Conservation (phyloP, 352 stramenopile species). For the Peronosclerospora sorghi region DNA sequence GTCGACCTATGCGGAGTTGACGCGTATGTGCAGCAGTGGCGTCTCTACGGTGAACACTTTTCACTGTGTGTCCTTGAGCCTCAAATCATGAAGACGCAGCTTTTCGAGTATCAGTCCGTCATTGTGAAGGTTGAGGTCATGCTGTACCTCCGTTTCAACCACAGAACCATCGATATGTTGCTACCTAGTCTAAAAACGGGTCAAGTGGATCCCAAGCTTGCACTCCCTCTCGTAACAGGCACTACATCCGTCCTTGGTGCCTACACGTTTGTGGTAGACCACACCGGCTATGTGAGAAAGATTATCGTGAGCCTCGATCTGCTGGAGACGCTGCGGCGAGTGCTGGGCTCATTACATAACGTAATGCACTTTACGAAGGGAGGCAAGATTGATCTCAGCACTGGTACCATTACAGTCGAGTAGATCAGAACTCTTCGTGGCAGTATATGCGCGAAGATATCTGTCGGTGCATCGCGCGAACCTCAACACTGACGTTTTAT, state of each 20-base stretch:
- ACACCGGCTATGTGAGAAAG: constrained; percentile 13
- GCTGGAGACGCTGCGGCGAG: constrained; percentile 19
- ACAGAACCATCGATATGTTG: constrained; percentile 12
- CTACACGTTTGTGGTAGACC: constrained; percentile 21
- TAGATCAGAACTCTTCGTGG: constrained; percentile 1
- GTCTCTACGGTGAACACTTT: constrained; percentile 18
- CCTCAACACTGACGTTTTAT: too few species aligned
- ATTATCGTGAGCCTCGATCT: constrained; percentile 20
- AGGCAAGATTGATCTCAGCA: constrained; percentile 11
- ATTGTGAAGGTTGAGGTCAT: constrained; percentile 21
- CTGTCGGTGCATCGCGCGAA: too few species aligned
- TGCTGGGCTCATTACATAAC: constrained; percentile 15
- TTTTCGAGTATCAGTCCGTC: constrained; percentile 10
- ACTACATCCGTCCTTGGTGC: constrained; percentile 11
- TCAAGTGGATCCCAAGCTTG: constrained; percentile 4
- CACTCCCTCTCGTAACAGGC: constrained; percentile 12
- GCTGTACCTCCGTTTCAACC: constrained; percentile 23
- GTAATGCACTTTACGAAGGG: constrained; percentile 13
- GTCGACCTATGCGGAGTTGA: constrained; percentile 8
- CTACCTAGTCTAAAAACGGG: constrained; percentile 22
- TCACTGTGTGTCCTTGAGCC: constrained; percentile 14
- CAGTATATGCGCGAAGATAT: too few species aligned
- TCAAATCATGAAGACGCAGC: constrained; percentile 12
- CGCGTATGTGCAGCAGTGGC: constrained; percentile 23
- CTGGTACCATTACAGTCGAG: constrained; percentile 14